Evolutionary conservation across 179 eudicot genomes (phyloP).

Genomic region (Beta corolliflora): DNA sequence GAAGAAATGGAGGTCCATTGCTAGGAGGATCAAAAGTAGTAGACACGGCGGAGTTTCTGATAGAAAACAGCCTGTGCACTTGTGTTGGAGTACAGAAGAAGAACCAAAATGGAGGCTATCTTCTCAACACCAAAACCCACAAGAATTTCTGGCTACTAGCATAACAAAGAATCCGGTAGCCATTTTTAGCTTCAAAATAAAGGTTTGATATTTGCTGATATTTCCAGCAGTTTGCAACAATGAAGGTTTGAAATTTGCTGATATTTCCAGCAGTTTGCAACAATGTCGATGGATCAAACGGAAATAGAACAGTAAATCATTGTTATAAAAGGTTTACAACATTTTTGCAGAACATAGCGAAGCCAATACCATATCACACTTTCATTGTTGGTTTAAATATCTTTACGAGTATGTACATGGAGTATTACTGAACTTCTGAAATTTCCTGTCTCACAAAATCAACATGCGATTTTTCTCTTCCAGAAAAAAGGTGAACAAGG

Average conservation of each 20-base stretch:
- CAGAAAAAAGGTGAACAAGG: not conserved
- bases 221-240: too few species aligned
- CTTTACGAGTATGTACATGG: slow-evolving; percentile 1
- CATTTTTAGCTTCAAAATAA: not conserved
- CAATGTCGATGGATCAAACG: not conserved
- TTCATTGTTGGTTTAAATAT: not conserved
- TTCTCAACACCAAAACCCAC: slow-evolving; percentile 60
- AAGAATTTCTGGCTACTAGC: slow-evolving; percentile 68
- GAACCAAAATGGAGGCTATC: slow-evolving; percentile 64
- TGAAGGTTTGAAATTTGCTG: not conserved
- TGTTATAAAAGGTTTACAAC: not conserved
- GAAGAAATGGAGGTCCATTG: slow-evolving; percentile 33
- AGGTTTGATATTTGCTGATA: not conserved
- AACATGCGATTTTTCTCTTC: not conserved
- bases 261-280: not conserved
- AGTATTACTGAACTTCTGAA: not conserved
- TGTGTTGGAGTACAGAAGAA: slow-evolving; percentile 69
- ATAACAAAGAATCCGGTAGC: slow-evolving; percentile 6
- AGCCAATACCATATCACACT: not conserved
- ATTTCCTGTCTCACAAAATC: not conserved
- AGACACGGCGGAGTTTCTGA: slow-evolving; percentile 61
- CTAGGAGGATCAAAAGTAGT: slow-evolving; percentile 34
- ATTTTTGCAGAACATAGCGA: not conserved
- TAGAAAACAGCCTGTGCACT: slow-evolving; percentile 62
- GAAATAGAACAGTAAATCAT: not conserved